Conservation (phyloP, 2,329 filamentous ascomycete genomes). For the Neurospora sp. region DNA sequence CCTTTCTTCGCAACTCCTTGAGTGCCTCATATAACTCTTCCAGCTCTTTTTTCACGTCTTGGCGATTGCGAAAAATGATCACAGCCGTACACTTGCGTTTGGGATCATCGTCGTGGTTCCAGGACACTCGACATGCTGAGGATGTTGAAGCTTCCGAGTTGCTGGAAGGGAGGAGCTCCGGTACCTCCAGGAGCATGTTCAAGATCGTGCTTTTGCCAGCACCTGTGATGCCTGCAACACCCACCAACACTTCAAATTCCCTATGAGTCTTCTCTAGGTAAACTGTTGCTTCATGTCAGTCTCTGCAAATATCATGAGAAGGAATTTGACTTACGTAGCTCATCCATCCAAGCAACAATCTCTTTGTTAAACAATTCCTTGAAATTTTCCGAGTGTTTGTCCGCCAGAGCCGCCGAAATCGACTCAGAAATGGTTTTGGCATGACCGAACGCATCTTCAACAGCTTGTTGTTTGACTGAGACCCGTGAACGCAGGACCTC, state of each 20-base stretch:
- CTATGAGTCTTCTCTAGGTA: neutral
- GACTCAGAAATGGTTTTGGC: no score
- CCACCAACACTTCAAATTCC: constrained; percentile 15
- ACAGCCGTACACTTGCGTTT: neutral
- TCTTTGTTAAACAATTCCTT: neutral
- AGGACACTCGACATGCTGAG: constrained; percentile 17
- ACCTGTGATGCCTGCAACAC: constrained; percentile 19
- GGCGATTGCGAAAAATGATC: no score
- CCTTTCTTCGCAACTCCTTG: no score
- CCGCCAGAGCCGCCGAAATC: no score
- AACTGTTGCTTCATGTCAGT: neutral
- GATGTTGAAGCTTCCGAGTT: constrained; percentile 23
- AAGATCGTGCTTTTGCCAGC: constrained; percentile 20
- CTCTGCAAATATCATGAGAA: no score
- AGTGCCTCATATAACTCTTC: no score
- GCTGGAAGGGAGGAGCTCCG: constrained; percentile 22
- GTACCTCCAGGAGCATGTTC: constrained; percentile 16
- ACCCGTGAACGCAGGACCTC: no score
- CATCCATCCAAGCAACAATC: neutral
- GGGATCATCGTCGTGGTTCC: constrained; percentile 16
- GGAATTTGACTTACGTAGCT: neutral
- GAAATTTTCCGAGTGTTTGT: no score
- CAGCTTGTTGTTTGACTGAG: no score
- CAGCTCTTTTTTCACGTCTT: no score
- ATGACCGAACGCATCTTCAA: no score